Base-by-base conservation (phyloP, 306 rosid genomes). In the Medicago ruthenica region DNA sequence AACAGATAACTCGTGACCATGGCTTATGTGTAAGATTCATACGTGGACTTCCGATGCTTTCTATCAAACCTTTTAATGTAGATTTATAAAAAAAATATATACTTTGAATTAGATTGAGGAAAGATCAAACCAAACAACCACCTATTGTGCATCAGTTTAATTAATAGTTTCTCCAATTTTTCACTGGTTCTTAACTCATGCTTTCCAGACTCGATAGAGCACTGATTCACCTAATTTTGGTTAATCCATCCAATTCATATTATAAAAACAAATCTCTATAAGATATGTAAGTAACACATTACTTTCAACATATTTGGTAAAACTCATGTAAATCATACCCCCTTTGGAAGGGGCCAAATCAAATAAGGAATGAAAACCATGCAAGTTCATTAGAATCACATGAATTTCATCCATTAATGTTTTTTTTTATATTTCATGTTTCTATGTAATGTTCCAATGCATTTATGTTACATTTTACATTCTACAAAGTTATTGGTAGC, bases 381-480 rank as follows among this genome's bases (percentile, higher is more conserved):
- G 9, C 37, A 58, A 13, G 6, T 58, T 22, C 13, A 18, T 50
- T 17, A 54, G 13, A 17, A 8, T 1, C 37, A 11, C n/a, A 24
- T 10, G 63, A 58, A 58, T 58, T 58, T 4, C 64, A 58, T 61
- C 55, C 64, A 53, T 10, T 21, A 13, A 24, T 15, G 39, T 59
- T 27, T 74, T 41, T n/a, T 34, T 59, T 59, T 22, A 14, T 24
- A 11, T 8, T n/a, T 57, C 24, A 16, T 5, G 58, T 45, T 21
- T 17, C 50, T 39, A 67, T 16, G 9, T 18, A 5, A 63, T 7
- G 42, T 37, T 70, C 24, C 13, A 21, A 53, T 22, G 8, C 34
- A 75, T 39, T 37, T 22, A 59, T 24, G 27, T 59, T 59, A 59
- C 65, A 40, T 58, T 50, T 67, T 72, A 80, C 71, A 67, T 41